Base-by-base conservation (phyloP, 441 rosid genomes). In the Jatropha multifida region DNA sequence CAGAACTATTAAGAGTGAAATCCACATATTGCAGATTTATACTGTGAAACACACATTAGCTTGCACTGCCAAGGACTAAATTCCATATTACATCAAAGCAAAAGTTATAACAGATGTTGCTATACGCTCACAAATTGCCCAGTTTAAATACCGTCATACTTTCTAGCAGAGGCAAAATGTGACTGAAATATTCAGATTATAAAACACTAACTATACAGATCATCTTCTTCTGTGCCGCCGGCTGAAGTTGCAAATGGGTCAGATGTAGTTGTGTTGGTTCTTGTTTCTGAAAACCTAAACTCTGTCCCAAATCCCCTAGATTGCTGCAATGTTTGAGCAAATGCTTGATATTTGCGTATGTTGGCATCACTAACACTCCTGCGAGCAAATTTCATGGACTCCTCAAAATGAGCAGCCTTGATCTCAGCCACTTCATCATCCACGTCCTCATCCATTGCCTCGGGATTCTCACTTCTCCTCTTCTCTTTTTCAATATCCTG, bases 361-460 rank as follows among this genome's bases (percentile, higher is more conserved):
- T 85, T 86, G 73, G 81, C 83, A 69, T 85, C 86, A 26, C 85
- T 83, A 27, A 81, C 88, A 67, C 85, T 85, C 83, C 82, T 81
- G 18, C 86, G 81, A 5, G 83, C 83, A 32, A 72, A 83, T 78
- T 81, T 85, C 86, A 81, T 73, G 23, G 86, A 83, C 69, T 83
- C 88, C 82, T 83, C 86, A 61, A 85, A 83, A 74, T 83, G 88
- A 13, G 86, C 79, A 58, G 84, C 82, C 74, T 77, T 85, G 8
- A 83, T 79, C 81, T 80, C 84, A 38, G 48, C 70, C 49, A 86
- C 79, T 65, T 86, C 90, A 3, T 89, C 93, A 40, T 86, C 91
- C 1, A 48, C 68, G 13, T 89, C 87, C 82, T 88, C 92, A 51
- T 88, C 92, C 92, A 88, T 88, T 5, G 88, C 90, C 76, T 88